Evolutionary conservation across 768 basidiomycete species (phyloP).

Genomic region (Boletus eberwhitei): DNA sequence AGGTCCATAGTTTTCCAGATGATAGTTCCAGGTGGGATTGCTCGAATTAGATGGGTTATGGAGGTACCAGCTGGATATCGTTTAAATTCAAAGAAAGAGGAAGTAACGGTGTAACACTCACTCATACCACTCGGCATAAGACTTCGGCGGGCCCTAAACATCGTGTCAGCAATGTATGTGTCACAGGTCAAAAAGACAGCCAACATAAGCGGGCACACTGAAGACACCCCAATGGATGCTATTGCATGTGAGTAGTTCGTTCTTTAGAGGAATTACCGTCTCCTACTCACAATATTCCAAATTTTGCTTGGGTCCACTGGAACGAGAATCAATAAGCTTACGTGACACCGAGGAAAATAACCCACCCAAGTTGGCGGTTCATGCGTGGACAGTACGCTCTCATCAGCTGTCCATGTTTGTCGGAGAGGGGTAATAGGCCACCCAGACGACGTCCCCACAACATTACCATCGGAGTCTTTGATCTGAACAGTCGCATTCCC

Average conservation of each 20-base stretch:
- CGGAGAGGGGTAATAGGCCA: conserved; percentile 40
- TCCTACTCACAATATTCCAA: conserved; percentile 43
- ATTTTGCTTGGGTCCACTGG: conserved; percentile 52
- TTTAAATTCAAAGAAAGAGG: too few species aligned
- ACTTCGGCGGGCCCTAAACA: conserved; percentile 36
- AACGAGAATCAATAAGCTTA: conserved; percentile 1
- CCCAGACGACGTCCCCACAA: conserved; percentile 35
- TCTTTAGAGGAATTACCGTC: background rate
- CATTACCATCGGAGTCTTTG: conserved; percentile 32
- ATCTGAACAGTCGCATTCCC: conserved; percentile 34
- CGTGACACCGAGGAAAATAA: background rate
- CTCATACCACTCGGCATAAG: conserved; percentile 58
- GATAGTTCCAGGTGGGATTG: conserved; percentile 46
- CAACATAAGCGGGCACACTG: conserved; percentile 44
- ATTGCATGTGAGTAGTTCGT: background rate
- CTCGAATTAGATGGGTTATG: conserved; percentile 34
- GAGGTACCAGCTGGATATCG: conserved; percentile 34
- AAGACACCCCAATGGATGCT: conserved; percentile 51
- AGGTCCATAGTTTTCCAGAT: conserved; percentile 46
- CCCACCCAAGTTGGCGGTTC: conserved; percentile 56
- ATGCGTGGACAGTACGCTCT: conserved; percentile 38
- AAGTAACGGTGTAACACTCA: conserved; percentile 23
- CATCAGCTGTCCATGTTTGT: conserved; percentile 39
- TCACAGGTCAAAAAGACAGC: background rate
- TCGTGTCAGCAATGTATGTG: background rate